These are phyloP conservation scores for Tetrahymena malaccensis DNA, from an alignment of 73 alveolate species.

Conservation along the genomic window DNA sequence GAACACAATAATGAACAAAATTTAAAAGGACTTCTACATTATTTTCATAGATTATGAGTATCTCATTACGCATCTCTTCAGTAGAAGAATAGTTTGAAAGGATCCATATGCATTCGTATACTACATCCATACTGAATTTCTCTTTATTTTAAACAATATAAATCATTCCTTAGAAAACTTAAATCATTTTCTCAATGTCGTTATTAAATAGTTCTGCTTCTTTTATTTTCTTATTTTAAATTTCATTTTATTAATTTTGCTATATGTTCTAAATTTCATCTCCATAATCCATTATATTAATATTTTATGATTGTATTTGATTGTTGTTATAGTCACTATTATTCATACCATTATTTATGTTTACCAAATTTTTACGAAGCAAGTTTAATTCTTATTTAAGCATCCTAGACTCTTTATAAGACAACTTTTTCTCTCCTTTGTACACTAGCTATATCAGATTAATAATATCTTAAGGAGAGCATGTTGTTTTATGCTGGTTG, in stretches of 20 bases:
- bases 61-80: not conserved
- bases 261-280: not conserved
- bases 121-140: not conserved
- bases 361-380: not conserved
- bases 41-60: not conserved
- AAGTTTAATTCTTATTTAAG: not conserved
- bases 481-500: not conserved
- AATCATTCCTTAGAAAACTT: not conserved
- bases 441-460: not conserved
- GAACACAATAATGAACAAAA: not conserved
- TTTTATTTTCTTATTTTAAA: not conserved
- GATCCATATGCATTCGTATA: not conserved
- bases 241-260: not conserved
- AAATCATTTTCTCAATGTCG: not conserved
- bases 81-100: not conserved
- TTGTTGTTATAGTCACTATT: not conserved
- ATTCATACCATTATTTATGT: not conserved
- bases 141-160: not conserved
- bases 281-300: not conserved
- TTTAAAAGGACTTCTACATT: not conserved
- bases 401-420: not conserved
- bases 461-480: not conserved
- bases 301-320: not conserved
- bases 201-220: not conserved
- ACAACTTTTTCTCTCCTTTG: not conserved